Conservation (phyloP, 1,139 yeast species). For the Yamadazyma aaseri region DNA sequence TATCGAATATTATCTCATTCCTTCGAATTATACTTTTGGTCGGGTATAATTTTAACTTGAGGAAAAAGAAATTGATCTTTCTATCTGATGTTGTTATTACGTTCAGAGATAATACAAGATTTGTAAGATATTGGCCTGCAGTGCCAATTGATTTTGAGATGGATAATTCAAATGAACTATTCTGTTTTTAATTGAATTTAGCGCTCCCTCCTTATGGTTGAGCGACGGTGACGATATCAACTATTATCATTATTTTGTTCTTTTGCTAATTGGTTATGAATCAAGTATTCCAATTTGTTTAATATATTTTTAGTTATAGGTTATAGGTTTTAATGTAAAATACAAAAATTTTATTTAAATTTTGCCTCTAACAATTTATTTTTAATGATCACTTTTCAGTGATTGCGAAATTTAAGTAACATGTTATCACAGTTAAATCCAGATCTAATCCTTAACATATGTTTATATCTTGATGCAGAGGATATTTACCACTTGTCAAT, state of each 20-base stretch:
- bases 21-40: slow-evolving; percentile 6
- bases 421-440: slow-evolving; percentile 32
- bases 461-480: slow-evolving; percentile 35
- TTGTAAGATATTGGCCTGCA: slow-evolving; percentile 17
- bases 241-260: too few relatives aligned
- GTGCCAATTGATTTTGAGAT: slow-evolving; percentile 18
- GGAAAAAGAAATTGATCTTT: slow-evolving; percentile 1
- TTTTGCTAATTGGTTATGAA: too few relatives aligned
- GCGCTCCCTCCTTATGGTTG: slow-evolving; percentile 19
- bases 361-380: not conserved
- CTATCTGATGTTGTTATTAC: not conserved
- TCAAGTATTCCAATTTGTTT: not conserved
- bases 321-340: not conserved
- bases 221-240: slow-evolving; percentile 15
- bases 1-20: not conserved
- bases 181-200: slow-evolving; percentile 13
- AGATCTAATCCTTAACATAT: slow-evolving; percentile 40
- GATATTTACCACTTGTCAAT: slow-evolving; percentile 50
- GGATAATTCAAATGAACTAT: slow-evolving; percentile 13
- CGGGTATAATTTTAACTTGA: not conserved
- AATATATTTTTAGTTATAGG: not conserved
- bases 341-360: not conserved
- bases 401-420: not conserved
- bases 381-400: too few relatives aligned
- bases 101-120: slow-evolving; percentile 1